Percentiles rank a stretch among this genome's conserved stretches.
These are phyloP conservation scores for Lasiosphaeriaceae sp. DNA, from an alignment of 495 filamentous ascomycete species.

Conservation along the genomic window DNA sequence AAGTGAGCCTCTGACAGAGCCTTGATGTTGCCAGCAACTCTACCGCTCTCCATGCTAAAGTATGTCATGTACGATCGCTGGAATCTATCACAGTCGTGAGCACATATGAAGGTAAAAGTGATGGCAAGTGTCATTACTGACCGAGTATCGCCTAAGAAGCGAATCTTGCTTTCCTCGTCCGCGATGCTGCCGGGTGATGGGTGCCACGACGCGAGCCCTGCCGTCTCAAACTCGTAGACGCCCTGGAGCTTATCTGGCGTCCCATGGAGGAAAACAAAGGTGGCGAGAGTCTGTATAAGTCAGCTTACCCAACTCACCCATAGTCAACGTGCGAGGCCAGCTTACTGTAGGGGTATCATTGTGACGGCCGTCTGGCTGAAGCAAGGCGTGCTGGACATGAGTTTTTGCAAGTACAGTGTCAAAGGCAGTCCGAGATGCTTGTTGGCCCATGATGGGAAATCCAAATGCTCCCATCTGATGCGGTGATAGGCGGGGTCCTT, in stretches of 20 bases:
- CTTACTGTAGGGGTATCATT: slow-evolving; percentile 25
- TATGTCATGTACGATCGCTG: slow-evolving; percentile 31
- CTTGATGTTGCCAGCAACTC: slow-evolving; percentile 16
- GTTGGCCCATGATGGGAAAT: slow-evolving; percentile 15
- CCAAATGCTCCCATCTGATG: too few relatives aligned
- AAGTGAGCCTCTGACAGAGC: slow-evolving; percentile 21
- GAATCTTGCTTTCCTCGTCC: slow-evolving; percentile 9
- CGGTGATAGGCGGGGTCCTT: too few relatives aligned
- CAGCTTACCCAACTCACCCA: neutral
- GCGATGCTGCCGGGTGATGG: slow-evolving; percentile 22
- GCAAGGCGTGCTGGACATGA: slow-evolving; percentile 27
- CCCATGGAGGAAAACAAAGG: slow-evolving; percentile 18
- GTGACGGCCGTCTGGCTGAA: slow-evolving; percentile 19
- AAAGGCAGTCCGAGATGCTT: slow-evolving; percentile 18
- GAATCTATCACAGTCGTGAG: slow-evolving; percentile 19
- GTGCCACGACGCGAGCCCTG: slow-evolving; percentile 15
- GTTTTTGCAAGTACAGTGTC: slow-evolving; percentile 25
- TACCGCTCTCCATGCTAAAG: slow-evolving; percentile 29
- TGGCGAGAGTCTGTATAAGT: slow-evolving; percentile 20
- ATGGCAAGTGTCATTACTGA: neutral
- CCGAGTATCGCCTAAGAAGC: slow-evolving; percentile 23
- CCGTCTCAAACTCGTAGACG: slow-evolving; percentile 16
- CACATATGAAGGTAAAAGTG: neutral
- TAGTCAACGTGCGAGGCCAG: neutral
- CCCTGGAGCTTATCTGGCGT: slow-evolving; percentile 15